Evolutionary conservation across 2,329 filamentous ascomycete species (phyloP), one percentile per base, ranked within the genome.

Genomic region (Thielaviopsis punctulata): DNA sequence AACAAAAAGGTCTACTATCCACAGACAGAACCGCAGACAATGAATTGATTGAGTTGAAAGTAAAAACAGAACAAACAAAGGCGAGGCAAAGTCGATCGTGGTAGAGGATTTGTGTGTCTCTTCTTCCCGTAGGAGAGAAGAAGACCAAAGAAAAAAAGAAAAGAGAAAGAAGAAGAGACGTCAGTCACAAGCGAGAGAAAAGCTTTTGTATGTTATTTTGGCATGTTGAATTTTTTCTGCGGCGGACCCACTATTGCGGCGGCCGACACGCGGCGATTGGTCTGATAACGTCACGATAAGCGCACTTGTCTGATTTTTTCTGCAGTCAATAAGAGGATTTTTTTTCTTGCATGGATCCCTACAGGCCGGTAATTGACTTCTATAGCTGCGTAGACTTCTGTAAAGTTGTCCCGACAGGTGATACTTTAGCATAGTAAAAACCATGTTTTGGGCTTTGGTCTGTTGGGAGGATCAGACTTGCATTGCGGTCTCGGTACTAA

Each of bases 81-180:
- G 56, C 52, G 36, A 41, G 36, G 36, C 45, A 56, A 55, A 53
- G 55, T 61, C 53, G 51, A 56, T 61, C 50, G 53, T 55, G 53
- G 48, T 60, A 60, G 59, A 54, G 57, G 57, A 53, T 58, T 65
- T 66, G 65, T 66, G 62, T 57, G 62, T 66, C 65, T 70, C 69
- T 72, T 73, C 71, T 73, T 73, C 71, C 71, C 71, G 66, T 68
- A 69, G 67, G 65, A 71, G 69, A 62, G 65, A 69, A 68, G 64
- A 63, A 66, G 68, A 65, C 62, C 67, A 66, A 63, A 62, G 65
- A 64, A 60, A 60, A 62, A 61, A 60, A 64, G 46, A 63, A 65
- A 66, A 58, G 55, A 60, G 59, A 57, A 59, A 59, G 63, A 21
- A 48, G 27, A 33, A 54, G 52, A 33, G 41, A 44, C 33, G 25